Percentiles rank a stretch among this genome's conserved stretches.
These are phyloP conservation scores for Iris macrosiphon DNA, from an alignment of 106 monocot species.

Conservation along the genomic window DNA sequence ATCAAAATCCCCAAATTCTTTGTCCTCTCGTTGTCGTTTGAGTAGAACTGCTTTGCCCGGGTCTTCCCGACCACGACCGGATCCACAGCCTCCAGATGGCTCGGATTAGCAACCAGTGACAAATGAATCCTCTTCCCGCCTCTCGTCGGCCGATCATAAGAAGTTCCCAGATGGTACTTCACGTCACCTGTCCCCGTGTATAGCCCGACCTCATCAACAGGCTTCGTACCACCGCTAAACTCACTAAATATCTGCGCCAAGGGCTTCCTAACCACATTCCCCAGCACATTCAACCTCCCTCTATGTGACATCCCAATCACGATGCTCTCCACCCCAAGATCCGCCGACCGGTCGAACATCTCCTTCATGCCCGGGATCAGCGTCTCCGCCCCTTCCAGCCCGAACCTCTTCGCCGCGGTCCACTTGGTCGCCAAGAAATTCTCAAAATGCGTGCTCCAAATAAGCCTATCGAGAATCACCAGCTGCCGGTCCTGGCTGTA, in stretches of 20 bases:
- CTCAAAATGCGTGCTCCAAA: slow-evolving; percentile 90
- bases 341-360: slow-evolving; percentile 84
- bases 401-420: slow-evolving; percentile 82
- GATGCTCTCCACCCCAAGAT: slow-evolving; percentile 82
- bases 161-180: slow-evolving; percentile 91
- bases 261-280: slow-evolving; percentile 88
- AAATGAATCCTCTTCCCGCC: slow-evolving; percentile 79
- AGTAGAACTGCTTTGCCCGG: slow-evolving; percentile 82
- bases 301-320: slow-evolving; percentile 93
- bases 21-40: slow-evolving; percentile 57
- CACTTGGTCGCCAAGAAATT: slow-evolving; percentile 87
- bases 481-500: slow-evolving; percentile 46
- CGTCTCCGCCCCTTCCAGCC: slow-evolving; percentile 86
- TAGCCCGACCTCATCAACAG: slow-evolving; percentile 51
- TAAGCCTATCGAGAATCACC: slow-evolving; percentile 92
- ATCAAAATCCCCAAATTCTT: slow-evolving; percentile 73
- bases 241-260: slow-evolving; percentile 85
- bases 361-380: slow-evolving; percentile 98
- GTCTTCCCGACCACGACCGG: slow-evolving; percentile 90
- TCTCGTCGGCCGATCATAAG: slow-evolving; percentile 86
- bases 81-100: slow-evolving; percentile 95
- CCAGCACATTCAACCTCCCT: slow-evolving; percentile 88
- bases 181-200: slow-evolving; percentile 98
- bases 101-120: slow-evolving; percentile 90
- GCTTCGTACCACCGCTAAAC: slow-evolving; percentile 64